These are phyloP conservation scores for Lophiostoma macrostomum DNA, from an alignment of 495 filamentous ascomycete species.

Conservation along the genomic window DNA sequence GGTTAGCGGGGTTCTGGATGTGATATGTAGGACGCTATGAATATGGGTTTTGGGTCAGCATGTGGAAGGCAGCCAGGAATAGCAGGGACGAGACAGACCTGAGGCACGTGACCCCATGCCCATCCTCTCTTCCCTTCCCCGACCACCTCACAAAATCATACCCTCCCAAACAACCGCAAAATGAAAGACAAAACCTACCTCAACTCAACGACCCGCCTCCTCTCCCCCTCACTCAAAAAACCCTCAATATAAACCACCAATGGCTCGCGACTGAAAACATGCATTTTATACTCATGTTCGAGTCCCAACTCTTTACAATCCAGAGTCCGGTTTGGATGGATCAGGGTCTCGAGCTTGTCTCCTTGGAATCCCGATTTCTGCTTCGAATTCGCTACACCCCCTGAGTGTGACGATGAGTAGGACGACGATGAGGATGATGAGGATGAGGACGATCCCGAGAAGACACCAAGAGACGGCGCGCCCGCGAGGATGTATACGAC, in stretches of 20 bases:
- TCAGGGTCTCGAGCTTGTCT: constrained; percentile 25
- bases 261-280: constrained; percentile 50
- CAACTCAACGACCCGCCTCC: constrained; percentile 49
- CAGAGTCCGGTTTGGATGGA: constrained; percentile 17
- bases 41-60: too few species aligned
- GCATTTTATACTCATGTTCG: constrained; percentile 17
- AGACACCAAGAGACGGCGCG: constrained; percentile 15
- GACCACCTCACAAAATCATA: too few species aligned
- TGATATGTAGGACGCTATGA: too few species aligned
- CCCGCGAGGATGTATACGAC: constrained; percentile 31
- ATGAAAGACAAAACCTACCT: too few species aligned
- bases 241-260: constrained; percentile 57
- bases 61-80: too few species aligned
- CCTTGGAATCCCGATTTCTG: background rate
- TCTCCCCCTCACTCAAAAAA: constrained; percentile 51
- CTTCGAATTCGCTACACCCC: background rate
- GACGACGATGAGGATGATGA: too few species aligned
- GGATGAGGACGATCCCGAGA: too few species aligned
- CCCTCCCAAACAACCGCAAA: too few species aligned
- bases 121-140: too few species aligned
- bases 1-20: too few species aligned
- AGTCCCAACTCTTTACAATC: constrained; percentile 15
- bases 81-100: too few species aligned
- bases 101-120: constrained; percentile 1
- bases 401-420: background rate